phyloP scores from a whole-genome alignment of 1,139 yeast species.

The Entelexis sorbosivorans region DNA sequence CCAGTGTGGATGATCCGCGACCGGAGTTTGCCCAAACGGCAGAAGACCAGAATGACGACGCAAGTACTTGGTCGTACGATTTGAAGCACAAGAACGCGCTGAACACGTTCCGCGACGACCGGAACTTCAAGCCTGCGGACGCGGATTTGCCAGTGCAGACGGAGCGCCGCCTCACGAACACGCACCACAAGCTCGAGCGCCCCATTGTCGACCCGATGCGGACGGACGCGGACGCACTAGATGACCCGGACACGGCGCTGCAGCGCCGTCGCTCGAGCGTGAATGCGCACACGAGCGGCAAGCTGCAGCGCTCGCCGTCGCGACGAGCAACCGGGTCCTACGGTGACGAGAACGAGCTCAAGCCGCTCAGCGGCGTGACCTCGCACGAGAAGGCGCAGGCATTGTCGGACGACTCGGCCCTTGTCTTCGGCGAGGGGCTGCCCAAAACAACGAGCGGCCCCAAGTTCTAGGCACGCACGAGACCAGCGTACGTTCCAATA shows the following conservation, averaged over 20 bases:
- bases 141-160: constrained; percentile 28
- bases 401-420: constrained; percentile 6
- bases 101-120: constrained; percentile 29
- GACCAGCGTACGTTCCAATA: too few species aligned
- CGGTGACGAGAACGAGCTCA: constrained; percentile 9
- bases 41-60: constrained; percentile 21
- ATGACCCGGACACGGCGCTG: constrained; percentile 21
- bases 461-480: not conserved
- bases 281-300: constrained; percentile 24
- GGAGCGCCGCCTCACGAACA: constrained; percentile 32
- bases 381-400: constrained; percentile 5
- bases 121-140: constrained; percentile 30
- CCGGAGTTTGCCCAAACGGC: not conserved
- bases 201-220: constrained; percentile 28
- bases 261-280: constrained; percentile 28
- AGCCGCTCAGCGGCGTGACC: constrained; percentile 8
- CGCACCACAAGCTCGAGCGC: constrained; percentile 30
- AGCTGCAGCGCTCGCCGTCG: constrained; percentile 20
- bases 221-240: constrained; percentile 26
- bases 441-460: constrained; percentile 7
- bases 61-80: constrained; percentile 33
- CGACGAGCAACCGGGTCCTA: constrained; percentile 17
- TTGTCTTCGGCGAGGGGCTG: constrained; percentile 8
- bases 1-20: not conserved
- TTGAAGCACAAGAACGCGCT: constrained; percentile 25